Conservation (phyloP, 805 yeast genomes). For the Lipomyces lipofer region DNA sequence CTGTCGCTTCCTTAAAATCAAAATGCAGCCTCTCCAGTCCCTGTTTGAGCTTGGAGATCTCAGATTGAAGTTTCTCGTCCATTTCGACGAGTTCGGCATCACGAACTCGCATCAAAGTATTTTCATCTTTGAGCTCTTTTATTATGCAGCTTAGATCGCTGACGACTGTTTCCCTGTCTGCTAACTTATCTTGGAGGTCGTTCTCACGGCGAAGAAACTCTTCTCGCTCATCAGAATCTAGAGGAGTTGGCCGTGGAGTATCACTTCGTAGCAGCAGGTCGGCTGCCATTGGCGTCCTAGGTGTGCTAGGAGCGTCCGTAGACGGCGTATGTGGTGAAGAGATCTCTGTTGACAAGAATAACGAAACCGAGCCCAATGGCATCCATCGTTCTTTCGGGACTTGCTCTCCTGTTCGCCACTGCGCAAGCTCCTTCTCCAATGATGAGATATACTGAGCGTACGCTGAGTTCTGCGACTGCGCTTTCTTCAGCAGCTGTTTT, state of each 20-base stretch:
- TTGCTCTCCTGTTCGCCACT: constrained; percentile 42
- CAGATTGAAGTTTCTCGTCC: constrained; percentile 4
- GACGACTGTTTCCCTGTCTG: constrained; percentile 35
- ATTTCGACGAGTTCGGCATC: constrained; percentile 6
- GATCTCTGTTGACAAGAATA: too few species aligned
- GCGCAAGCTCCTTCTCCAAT: constrained; percentile 46
- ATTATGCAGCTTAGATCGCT: constrained; percentile 28
- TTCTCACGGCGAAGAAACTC: constrained; percentile 38
- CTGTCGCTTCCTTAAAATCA: constrained; percentile 24
- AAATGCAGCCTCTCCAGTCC: constrained; percentile 23
- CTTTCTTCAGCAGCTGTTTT: constrained; percentile 41
- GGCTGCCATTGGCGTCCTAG: constrained; percentile 1
- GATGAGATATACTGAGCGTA: constrained; percentile 40
- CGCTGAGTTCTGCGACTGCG: constrained; percentile 39
- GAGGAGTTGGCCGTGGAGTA: constrained; percentile 6
- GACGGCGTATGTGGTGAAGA: constrained; percentile 1
- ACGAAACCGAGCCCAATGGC: constrained; percentile 1
- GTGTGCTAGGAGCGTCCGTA: constrained; percentile 13
- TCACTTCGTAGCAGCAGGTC: constrained; percentile 9
- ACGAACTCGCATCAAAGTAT: constrained; percentile 6
- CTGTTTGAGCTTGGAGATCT: constrained; percentile 11
- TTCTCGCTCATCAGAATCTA: constrained; percentile 27
- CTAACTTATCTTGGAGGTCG: constrained; percentile 38
- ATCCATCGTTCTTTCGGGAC: constrained; percentile 38
- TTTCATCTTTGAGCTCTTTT: constrained; percentile 15